phyloP scores from a whole-genome alignment of 768 basidiomycete genomes.

The Boletus rubescentipes region DNA sequence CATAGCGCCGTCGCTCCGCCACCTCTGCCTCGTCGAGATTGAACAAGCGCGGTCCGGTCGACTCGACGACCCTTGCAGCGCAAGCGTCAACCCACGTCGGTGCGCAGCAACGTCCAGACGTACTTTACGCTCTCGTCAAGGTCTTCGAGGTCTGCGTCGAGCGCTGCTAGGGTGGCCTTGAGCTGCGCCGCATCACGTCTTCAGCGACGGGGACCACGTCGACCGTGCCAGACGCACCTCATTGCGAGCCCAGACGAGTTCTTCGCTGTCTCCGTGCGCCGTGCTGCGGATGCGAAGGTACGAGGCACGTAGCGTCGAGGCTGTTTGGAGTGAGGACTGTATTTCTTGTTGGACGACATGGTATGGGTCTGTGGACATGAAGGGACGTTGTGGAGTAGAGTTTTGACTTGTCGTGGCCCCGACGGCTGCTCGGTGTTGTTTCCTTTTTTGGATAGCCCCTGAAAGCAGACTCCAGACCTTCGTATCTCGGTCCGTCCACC shows the following conservation, averaged over 20 bases:
- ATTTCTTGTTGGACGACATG: constrained; percentile 85
- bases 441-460: no score
- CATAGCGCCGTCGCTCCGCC: constrained; percentile 69
- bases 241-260: constrained; percentile 74
- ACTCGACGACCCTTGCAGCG: constrained; percentile 73
- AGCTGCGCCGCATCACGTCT: constrained; percentile 44
- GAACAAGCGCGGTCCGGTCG: constrained; percentile 79
- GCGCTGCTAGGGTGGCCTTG: constrained; percentile 67
- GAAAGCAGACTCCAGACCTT: no score
- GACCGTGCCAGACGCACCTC: constrained; percentile 66
- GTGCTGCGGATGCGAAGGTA: constrained; percentile 77
- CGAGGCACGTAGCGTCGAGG: constrained; percentile 69
- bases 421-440: no score
- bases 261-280: constrained; percentile 73
- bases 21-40: constrained; percentile 82
- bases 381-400: no score
- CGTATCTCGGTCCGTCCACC: no score
- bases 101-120: constrained; percentile 15
- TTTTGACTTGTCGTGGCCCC: no score
- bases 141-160: constrained; percentile 89
- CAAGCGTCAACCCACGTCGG: constrained; percentile 3
- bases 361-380: constrained; percentile 81
- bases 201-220: background rate
- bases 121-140: constrained; percentile 93
- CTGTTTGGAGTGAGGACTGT: constrained; percentile 68